Conservation (phyloP, 306 rosid species). For the Albizia julibrissin region DNA sequence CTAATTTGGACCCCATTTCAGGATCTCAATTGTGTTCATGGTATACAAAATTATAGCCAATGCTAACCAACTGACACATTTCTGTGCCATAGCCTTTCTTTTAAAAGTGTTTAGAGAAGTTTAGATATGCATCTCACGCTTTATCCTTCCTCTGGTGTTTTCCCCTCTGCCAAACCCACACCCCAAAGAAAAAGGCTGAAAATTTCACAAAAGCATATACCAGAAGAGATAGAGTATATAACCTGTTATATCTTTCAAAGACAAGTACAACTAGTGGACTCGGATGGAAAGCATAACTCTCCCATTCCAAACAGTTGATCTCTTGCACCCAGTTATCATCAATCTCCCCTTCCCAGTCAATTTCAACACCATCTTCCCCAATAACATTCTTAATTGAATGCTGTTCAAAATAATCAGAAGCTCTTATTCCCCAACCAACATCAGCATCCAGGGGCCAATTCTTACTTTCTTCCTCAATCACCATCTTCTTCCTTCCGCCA, state of each 20-base stretch:
- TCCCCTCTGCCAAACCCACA: not conserved
- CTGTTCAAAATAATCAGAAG: slow-evolving; percentile 89
- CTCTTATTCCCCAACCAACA: slow-evolving; percentile 92
- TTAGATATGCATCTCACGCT: not conserved
- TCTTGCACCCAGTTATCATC: slow-evolving; percentile 93
- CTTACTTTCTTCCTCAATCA: slow-evolving; percentile 79
- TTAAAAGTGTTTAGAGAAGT: not conserved
- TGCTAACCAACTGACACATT: not conserved
- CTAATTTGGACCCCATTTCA: not conserved
- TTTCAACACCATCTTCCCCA: slow-evolving; percentile 75
- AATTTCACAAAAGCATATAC: not conserved
- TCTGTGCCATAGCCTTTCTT: not conserved
- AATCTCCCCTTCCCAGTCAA: slow-evolving; percentile 96
- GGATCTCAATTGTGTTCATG: not conserved
- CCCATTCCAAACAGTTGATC: slow-evolving; percentile 96
- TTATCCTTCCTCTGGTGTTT: not conserved
- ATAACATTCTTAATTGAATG: slow-evolving; percentile 78
- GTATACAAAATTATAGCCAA: not conserved
- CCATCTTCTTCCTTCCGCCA: slow-evolving; percentile 45
- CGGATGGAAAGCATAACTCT: slow-evolving; percentile 91
- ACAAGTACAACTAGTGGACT: slow-evolving; percentile 91
- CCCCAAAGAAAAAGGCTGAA: not conserved
- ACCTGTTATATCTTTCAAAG: slow-evolving; percentile 88
- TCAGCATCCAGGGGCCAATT: slow-evolving; percentile 92
- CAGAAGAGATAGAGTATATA: not conserved